Evolutionary conservation across 495 filamentous ascomycete species (phyloP), one percentile per base, ranked within the genome.

Genomic region (Xylaria telfairii): DNA sequence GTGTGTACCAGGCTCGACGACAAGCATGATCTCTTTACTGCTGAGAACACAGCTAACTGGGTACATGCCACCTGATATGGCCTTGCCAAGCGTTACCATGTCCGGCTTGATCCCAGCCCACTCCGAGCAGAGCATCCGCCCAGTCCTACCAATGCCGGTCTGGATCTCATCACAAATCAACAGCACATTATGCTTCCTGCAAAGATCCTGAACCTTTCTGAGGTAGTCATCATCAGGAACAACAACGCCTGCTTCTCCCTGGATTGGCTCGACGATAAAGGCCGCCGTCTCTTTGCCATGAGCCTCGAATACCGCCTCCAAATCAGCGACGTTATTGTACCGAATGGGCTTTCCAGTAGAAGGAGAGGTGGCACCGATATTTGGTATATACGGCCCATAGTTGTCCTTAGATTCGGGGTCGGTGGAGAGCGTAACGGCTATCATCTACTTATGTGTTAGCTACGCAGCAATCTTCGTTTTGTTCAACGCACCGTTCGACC

Each of bases 151-250:
- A 81, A 99, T 97, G 73, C 95, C 88, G 30, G 96, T 99, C 81
- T 99, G 96, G 77, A 99, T 98, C 88, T 99, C 96, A 78, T 99
- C 96, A 78, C 93, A 97, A 77, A 99, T 97, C 72, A 99, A 79
- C 42, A 99, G 89, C 28, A 95, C 93, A 73, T 97, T 96, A 85
- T 98, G 88, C 82, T 96, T 91, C 80, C 93, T 92, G 86, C 96
- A 99, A 26, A 98, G 89, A 24, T 87, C 90, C 41, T 92, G 87
- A n/a, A 92, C 93, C 72, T 92, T 89, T 69, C 85, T 81, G 19
- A 99, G 87, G 81, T 99, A 99, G 79, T 91, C 90, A 42, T 95
- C 93, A 75, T 94, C 92, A 1, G 96, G 96, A 21, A 99, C 96
- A 19, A 98, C 92, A 34, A 99, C 97, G 49, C 96, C 96, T 3